Percentiles rank a stretch among this genome's conserved stretches.
phyloP scores from a whole-genome alignment of 345 rosid species.

The Rhizophora apiculata region DNA sequence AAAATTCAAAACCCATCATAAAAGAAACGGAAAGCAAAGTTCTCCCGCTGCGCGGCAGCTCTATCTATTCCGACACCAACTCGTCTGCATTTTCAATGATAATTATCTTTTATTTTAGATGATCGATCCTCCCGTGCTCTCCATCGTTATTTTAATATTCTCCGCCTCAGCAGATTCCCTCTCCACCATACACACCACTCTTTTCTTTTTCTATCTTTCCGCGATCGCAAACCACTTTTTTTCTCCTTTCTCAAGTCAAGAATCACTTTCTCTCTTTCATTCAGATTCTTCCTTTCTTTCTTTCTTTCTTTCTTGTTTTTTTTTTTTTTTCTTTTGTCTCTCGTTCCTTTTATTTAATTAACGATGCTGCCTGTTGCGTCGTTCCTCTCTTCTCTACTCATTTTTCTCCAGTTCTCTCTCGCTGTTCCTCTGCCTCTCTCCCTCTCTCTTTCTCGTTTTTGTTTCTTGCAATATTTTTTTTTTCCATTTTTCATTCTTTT shows the following conservation, averaged over 20 bases:
- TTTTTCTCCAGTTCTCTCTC: constrained; percentile 6
- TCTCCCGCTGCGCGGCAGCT: no score
- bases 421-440: constrained; percentile 1
- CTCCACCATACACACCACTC: background rate
- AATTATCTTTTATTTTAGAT: no score
- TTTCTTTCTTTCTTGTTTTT: constrained; percentile 4
- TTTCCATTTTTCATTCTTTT: background rate
- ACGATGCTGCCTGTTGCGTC: constrained; percentile 32
- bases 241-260: constrained; percentile 72
- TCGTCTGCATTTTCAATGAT: background rate
- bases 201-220: background rate
- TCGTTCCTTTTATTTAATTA: constrained; percentile 20
- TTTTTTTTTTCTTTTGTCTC: background rate
- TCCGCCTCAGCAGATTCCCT: constrained; percentile 52
- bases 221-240: constrained; percentile 26
- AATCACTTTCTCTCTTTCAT: constrained; percentile 52
- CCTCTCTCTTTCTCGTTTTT: constrained; percentile 36
- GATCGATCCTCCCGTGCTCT: background rate
- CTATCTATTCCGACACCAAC: background rate
- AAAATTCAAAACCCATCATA: background rate
- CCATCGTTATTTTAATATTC: constrained; percentile 26
- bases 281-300: constrained; percentile 40
- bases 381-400: constrained; percentile 9
- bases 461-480: constrained; percentile 16
- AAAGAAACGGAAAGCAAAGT: no score